Conservation (phyloP, 805 yeast species). For the Schwanniomyces occidentalis region DNA sequence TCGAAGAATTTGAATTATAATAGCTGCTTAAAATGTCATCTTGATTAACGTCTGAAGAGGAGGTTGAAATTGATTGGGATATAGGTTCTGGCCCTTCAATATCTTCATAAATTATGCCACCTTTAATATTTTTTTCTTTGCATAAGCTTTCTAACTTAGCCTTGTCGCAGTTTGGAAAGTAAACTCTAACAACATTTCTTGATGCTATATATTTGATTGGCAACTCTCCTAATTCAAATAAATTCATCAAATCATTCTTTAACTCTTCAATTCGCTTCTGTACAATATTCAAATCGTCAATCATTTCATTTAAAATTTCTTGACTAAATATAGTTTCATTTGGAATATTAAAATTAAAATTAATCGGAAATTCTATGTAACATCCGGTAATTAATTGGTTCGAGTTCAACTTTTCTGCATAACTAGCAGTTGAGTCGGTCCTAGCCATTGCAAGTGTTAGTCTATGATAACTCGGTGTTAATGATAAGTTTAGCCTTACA, state of each 20-base stretch:
- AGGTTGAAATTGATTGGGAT: background rate
- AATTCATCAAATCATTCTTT: conserved; percentile 40
- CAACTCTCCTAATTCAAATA: conserved; percentile 64
- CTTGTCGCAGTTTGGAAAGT: conserved; percentile 71
- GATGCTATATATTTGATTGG: conserved; percentile 52
- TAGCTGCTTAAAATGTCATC: conserved; percentile 23
- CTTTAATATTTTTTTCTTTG: conserved; percentile 57
- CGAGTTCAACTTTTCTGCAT: conserved; percentile 13
- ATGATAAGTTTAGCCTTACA: conserved; percentile 29
- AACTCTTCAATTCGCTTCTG: conserved; percentile 45
- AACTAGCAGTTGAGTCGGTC: conserved; percentile 17
- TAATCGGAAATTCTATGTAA: conserved; percentile 36
- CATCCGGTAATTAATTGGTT: conserved; percentile 22
- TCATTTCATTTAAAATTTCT: conserved; percentile 46
- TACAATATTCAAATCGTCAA: conserved; percentile 55
- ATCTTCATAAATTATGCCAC: conserved; percentile 53
- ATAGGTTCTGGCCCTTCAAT: conserved; percentile 3
- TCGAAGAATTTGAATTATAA: conserved; percentile 15
- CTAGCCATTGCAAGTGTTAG: conserved; percentile 21
- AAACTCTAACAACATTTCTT: conserved; percentile 48
- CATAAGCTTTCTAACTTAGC: conserved; percentile 56
- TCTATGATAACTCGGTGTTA: conserved; percentile 23
- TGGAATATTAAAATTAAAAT: conserved; percentile 27
- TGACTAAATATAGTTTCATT: conserved; percentile 30
- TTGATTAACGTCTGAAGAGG: conserved; percentile 11